phyloP scores from a whole-genome alignment of 1,284 basidiomycete genomes.

The Kwoniella shivajii region DNA sequence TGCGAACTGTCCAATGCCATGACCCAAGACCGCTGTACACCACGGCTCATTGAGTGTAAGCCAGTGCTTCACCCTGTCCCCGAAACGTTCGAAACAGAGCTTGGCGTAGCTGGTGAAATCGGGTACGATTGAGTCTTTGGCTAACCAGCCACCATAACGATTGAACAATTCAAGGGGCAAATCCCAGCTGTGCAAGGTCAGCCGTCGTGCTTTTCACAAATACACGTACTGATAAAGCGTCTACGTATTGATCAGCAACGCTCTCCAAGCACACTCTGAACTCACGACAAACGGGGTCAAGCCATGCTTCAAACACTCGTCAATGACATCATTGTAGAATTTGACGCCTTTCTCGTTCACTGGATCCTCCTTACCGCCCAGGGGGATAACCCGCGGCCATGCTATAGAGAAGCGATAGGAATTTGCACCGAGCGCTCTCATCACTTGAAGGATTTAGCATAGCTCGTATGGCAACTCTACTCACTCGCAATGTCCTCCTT shows the following conservation, averaged over 20 bases:
- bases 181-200: conserved; percentile 60
- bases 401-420: conserved; percentile 70
- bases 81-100: conserved; percentile 71
- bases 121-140: conserved; percentile 63
- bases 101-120: conserved; percentile 69
- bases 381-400: conserved; percentile 72
- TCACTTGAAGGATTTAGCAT: conserved; percentile 41
- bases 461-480: conserved; percentile 3
- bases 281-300: conserved; percentile 71
- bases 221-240: conserved; percentile 64
- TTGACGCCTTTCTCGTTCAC: conserved; percentile 68
- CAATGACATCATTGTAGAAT: conserved; percentile 62
- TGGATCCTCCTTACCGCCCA: conserved; percentile 67
- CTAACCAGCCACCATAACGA: conserved; percentile 66
- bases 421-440: conserved; percentile 64
- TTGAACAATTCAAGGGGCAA: conserved; percentile 69
- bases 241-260: conserved; percentile 45
- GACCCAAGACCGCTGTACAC: conserved; percentile 70
- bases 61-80: conserved; percentile 76
- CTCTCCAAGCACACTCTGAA: conserved; percentile 15
- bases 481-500: conserved; percentile 65
- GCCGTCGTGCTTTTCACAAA: background rate
- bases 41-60: conserved; percentile 68
- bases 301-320: conserved; percentile 64
- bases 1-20: conserved; percentile 27